Base-by-base conservation (phyloP, 192 early-diverging fungal genomes). In the Coemansia sp. region DNA sequence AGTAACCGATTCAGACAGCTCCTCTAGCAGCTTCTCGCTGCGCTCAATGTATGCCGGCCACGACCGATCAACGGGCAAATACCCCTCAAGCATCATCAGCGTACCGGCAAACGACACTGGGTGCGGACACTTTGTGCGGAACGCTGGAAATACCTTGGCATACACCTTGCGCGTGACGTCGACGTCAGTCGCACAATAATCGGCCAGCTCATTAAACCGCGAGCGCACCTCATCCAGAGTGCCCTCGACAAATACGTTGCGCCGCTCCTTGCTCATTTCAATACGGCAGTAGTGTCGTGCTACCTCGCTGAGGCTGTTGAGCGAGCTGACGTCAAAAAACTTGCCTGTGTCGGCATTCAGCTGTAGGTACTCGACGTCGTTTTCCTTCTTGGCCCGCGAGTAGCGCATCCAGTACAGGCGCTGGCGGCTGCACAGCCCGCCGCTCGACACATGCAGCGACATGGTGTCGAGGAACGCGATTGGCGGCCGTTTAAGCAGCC, bases 41-140 rank as follows among this genome's bases (percentile, higher is more conserved):
- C 66, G 69, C 5, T 48, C 44, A 3, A 95, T 54, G 63, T 91
- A 97, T 9, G 83, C 70, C 6, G 84, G 70, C 97, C 95, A 99
- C 25, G 82, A 83, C n/a, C 82, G 70, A 28, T 87, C 84, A 11
- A 90, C 89, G 0, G 97, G 87, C 54, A 99, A 60, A 64, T 92
- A 94, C 4, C 86, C 86, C 31, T 84, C 88, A 5, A 90, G 86
- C 92, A 99, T 96, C 40, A 88, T 83, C 50, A 95, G 50, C 63
- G 92, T 89, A 0, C 97, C 97, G 3, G 88, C 87, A 79, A 99
- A 93, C 27, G 94, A 94, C 31, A 88, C 92, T 3, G 95, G 94
- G 58, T 96, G 95, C 14, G 97, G 97, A 60, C 95, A 97, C 43
- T 92, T 92, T 19, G 81, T 38, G 19, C 71, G 58, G 65, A 89